Percentiles rank a stretch among this genome's conserved stretches.
Conservation (phyloP, 2,329 filamentous ascomycete species). For the Sphaerulina musiva region DNA sequence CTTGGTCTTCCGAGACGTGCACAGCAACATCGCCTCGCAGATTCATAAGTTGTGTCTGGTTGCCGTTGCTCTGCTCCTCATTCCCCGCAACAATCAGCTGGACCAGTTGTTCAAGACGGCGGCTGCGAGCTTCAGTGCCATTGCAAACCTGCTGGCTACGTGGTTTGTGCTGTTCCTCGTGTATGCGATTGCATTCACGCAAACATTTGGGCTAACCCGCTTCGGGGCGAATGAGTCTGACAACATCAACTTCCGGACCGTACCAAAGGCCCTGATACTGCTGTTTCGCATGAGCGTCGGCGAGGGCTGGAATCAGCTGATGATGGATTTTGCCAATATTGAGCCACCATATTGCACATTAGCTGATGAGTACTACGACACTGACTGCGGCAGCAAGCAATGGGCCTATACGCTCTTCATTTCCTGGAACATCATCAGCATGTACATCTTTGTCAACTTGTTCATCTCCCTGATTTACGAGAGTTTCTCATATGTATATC, state of each 20-base stretch:
- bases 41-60: slow-evolving; percentile 93
- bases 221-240: slow-evolving; percentile 66
- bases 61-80: slow-evolving; percentile 78
- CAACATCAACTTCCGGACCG: slow-evolving; percentile 87
- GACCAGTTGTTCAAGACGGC: slow-evolving; percentile 99
- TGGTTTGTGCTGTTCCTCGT: slow-evolving; percentile 97
- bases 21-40: slow-evolving; percentile 59
- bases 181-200: slow-evolving; percentile 91
- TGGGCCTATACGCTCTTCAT: slow-evolving; percentile 92
- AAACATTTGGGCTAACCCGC: slow-evolving; percentile 88
- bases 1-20: slow-evolving; percentile 58
- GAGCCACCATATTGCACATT: slow-evolving; percentile 74
- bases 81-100: slow-evolving; percentile 91
- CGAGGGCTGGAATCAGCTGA: slow-evolving; percentile 92
- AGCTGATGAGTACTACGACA: slow-evolving; percentile 65
- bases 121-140: slow-evolving; percentile 82
- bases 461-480: slow-evolving; percentile 99
- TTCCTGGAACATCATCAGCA: slow-evolving; percentile 97
- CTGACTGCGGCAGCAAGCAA: slow-evolving; percentile 83
- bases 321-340: slow-evolving; percentile 88
- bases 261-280: slow-evolving; percentile 87
- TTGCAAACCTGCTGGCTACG: slow-evolving; percentile 85
- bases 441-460: slow-evolving; percentile 98
- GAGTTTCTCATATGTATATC: slow-evolving; percentile 98
- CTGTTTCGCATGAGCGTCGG: slow-evolving; percentile 90